Percentiles rank a stretch among this genome's conserved stretches.
These are phyloP conservation scores for Euphorbia pulcherrima DNA, from an alignment of 345 rosid genomes.

Conservation along the genomic window DNA sequence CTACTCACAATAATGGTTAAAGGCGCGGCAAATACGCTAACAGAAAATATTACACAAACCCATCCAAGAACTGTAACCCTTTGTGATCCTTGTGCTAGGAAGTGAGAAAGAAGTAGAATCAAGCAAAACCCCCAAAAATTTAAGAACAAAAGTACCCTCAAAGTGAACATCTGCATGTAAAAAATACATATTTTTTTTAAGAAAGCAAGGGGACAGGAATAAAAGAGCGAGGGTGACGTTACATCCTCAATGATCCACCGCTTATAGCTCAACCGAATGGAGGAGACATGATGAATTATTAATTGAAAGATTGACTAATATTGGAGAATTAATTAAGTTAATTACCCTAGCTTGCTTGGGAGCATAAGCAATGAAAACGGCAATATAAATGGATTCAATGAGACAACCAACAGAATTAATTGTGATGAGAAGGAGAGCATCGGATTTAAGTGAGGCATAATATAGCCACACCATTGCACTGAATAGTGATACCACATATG, in stretches of 20 bases:
- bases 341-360: slow-evolving; percentile 50
- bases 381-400: slow-evolving; percentile 58
- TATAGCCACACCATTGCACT: slow-evolving; percentile 65
- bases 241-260: too few species aligned
- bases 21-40: slow-evolving; percentile 60
- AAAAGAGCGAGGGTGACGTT: too few species aligned
- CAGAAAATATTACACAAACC: slow-evolving; percentile 44
- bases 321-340: neutral
- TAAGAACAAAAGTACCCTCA: slow-evolving; percentile 43
- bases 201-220: too few species aligned
- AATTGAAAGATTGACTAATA: too few species aligned
- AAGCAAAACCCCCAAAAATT: slow-evolving; percentile 46
- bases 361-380: slow-evolving; percentile 49
- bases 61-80: slow-evolving; percentile 52
- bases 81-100: slow-evolving; percentile 37
- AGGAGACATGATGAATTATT: too few species aligned
- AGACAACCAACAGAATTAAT: slow-evolving; percentile 57
- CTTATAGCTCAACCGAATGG: too few species aligned
- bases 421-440: slow-evolving; percentile 62
- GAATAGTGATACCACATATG: slow-evolving; percentile 58
- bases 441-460: slow-evolving; percentile 53
- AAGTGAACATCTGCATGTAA: slow-evolving; percentile 38
- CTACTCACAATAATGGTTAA: slow-evolving; percentile 53
- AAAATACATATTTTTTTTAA: neutral
- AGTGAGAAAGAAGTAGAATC: slow-evolving; percentile 41